Conservation (phyloP, 371 early-diverging fungal species). For the Syncephalis fuscata region DNA sequence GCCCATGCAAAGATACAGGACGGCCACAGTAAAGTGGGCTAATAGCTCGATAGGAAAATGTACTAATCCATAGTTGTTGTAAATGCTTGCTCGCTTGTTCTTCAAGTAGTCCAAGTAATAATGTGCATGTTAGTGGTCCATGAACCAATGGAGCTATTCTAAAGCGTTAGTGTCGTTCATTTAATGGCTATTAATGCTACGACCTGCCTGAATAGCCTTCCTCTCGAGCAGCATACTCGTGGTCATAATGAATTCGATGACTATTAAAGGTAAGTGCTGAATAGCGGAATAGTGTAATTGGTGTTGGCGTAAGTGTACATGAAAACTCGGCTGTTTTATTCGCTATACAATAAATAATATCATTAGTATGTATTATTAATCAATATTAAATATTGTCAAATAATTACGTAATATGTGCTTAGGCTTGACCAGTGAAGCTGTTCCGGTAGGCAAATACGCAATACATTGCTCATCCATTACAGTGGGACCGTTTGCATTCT, state of each 20-base stretch:
- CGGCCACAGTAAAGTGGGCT: constrained; percentile 42
- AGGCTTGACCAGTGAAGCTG: too few species aligned
- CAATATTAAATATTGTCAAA: too few species aligned
- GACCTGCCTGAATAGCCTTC: constrained; percentile 54
- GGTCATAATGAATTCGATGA: constrained; percentile 72
- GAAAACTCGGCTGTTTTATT: constrained; percentile 33
- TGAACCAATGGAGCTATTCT: constrained; percentile 50
- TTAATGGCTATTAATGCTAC: background rate
- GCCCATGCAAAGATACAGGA: constrained; percentile 20
- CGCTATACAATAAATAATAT: constrained; percentile 8
- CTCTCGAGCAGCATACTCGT: constrained; percentile 35
- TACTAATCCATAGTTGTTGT: constrained; percentile 9
- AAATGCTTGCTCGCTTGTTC: constrained; percentile 13
- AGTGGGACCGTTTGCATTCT: constrained; percentile 40
- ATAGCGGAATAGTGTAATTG: constrained; percentile 63
- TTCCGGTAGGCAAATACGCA: constrained; percentile 30
- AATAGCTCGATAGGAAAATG: constrained; percentile 53
- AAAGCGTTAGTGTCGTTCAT: background rate
- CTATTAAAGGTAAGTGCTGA: constrained; percentile 75
- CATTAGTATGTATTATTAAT: too few species aligned
- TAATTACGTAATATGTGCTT: too few species aligned
- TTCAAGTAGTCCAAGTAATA: constrained; percentile 37
- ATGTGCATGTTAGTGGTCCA: constrained; percentile 64
- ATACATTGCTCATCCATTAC: constrained; percentile 50
- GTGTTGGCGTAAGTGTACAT: constrained; percentile 28